Evolutionary conservation across 768 basidiomycete species (phyloP).

Genomic region (Rhodotorula toruloides): DNA sequence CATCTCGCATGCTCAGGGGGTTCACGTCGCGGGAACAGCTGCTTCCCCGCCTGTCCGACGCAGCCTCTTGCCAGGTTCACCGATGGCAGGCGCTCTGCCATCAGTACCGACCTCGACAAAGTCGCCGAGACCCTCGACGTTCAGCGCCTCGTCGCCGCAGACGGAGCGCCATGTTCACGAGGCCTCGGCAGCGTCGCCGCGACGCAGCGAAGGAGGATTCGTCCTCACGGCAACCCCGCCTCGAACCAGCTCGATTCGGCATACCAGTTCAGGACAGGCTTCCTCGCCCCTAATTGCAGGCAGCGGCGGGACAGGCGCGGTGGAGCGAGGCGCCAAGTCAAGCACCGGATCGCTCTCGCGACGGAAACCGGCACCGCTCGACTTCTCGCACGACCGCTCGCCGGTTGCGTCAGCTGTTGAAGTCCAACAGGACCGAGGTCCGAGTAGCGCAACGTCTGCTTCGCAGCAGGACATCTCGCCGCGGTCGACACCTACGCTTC

Average conservation of each 20-base stretch:
- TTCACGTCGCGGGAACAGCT: not conserved
- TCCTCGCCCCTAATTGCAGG: too few species aligned
- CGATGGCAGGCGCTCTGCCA: not conserved
- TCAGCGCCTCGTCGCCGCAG: not conserved
- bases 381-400: conserved; percentile 8
- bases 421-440: not conserved
- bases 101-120: not conserved
- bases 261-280: too few species aligned
- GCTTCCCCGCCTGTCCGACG: not conserved
- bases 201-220: too few species aligned
- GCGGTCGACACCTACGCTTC: not conserved
- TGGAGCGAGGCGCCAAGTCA: not conserved
- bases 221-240: too few species aligned
- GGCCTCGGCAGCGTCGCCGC: too few species aligned
- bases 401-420: not conserved
- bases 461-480: not conserved
- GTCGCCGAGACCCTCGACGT: not conserved
- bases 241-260: too few species aligned
- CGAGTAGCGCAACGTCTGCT: not conserved
- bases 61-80: too few species aligned
- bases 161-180: not conserved
- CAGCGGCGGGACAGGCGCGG: not conserved
- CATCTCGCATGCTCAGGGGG: not conserved
- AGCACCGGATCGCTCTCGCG: conserved; percentile 5
- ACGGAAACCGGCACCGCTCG: conserved; percentile 27